A percentile compares a stretch with the other conserved stretches of the same genome.
Conservation (phyloP, 2,329 filamentous ascomycete genomes). For the Pseudogymnoascus sp. region DNA sequence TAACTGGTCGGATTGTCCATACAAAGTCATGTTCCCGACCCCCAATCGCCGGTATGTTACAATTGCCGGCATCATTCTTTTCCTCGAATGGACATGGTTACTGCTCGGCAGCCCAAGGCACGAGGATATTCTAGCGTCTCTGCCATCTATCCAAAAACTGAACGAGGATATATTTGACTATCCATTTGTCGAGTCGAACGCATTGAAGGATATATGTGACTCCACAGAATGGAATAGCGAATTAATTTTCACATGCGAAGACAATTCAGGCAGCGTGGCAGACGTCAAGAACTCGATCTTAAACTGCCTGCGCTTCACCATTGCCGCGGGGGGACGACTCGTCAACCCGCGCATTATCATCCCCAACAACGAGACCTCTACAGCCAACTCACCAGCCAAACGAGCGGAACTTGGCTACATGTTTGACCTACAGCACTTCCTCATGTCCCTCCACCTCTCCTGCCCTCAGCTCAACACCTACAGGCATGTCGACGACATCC, state of each 20-base stretch:
- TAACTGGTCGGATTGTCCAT: neutral
- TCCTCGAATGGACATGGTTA: slow-evolving; percentile 19
- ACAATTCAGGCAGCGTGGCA: slow-evolving; percentile 32
- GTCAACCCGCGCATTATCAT: slow-evolving; percentile 32
- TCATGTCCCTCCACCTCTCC: neutral
- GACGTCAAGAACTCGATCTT: slow-evolving; percentile 35
- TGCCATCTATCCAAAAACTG: neutral
- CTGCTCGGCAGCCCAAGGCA: slow-evolving; percentile 16
- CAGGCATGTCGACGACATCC: neutral
- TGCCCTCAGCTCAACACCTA: neutral
- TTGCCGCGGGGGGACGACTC: slow-evolving; percentile 30
- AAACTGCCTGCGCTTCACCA: slow-evolving; percentile 34
- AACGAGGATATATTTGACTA: slow-evolving; percentile 28
- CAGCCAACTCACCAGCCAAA: neutral
- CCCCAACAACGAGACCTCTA: slow-evolving; percentile 24
- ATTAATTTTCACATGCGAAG: slow-evolving; percentile 34
- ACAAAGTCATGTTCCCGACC: neutral
- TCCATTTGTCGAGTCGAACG: slow-evolving; percentile 29
- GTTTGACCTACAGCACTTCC: neutral
- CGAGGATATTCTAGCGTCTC: neutral
- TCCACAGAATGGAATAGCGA: slow-evolving; percentile 27
- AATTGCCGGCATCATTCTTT: slow-evolving; percentile 14
- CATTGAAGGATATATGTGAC: slow-evolving; percentile 29
- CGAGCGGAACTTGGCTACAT: neutral
- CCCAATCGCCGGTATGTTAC: slow-evolving; percentile 18